Conservation (phyloP, 305 asterid genomes). For the Euphrasia arctica region DNA sequence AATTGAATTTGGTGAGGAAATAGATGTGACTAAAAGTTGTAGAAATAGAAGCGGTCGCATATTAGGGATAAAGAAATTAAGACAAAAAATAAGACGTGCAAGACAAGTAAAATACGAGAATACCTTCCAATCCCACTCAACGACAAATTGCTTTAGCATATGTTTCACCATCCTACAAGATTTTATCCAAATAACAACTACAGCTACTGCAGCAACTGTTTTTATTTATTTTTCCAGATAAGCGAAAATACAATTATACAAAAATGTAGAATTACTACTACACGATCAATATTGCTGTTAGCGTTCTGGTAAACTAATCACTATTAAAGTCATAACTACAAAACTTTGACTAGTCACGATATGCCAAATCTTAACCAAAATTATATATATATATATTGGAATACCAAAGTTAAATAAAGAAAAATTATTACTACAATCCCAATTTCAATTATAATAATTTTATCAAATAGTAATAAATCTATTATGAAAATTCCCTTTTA, state of each 20-base stretch:
- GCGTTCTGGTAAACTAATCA: conserved; percentile 36
- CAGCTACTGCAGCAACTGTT: too few species aligned
- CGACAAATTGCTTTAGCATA: conserved; percentile 6
- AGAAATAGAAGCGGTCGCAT: not conserved
- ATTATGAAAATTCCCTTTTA: too few species aligned
- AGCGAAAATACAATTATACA: not conserved
- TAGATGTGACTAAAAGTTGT: not conserved
- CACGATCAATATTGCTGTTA: conserved; percentile 1
- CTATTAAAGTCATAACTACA: not conserved
- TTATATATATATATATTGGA: too few species aligned
- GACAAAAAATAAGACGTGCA: conserved; percentile 32
- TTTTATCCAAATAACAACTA: conserved; percentile 6
- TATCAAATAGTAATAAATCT: not conserved
- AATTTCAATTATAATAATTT: too few species aligned
- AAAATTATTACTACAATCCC: too few species aligned
- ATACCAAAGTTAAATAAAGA: too few species aligned
- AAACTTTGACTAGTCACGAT: not conserved
- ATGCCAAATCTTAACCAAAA: too few species aligned
- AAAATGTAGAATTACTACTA: too few species aligned
- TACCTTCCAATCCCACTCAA: conserved; percentile 1
- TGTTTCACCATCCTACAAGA: not conserved
- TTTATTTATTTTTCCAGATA: too few species aligned
- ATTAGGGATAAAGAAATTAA: conserved; percentile 27
- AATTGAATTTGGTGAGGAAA: not conserved
- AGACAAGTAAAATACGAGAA: conserved; percentile 25